Percentiles rank a stretch among this genome's conserved stretches.
phyloP scores from a whole-genome alignment of 441 rosid species.

The Hura crepitans region DNA sequence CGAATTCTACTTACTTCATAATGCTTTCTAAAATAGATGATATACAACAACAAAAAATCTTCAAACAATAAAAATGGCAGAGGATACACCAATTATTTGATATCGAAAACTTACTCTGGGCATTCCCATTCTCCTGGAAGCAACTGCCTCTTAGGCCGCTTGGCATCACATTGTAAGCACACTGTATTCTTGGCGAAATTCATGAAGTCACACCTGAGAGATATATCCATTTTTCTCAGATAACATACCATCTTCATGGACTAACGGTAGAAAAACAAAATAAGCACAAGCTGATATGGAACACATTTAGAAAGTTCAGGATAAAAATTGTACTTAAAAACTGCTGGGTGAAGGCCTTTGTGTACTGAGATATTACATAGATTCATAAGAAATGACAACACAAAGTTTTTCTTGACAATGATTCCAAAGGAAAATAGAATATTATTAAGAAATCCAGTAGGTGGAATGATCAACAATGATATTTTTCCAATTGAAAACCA shows the following conservation, averaged over 20 bases:
- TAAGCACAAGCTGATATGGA: background rate
- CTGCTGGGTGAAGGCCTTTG: background rate
- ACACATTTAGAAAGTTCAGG: background rate
- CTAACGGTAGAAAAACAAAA: slow-evolving; percentile 5
- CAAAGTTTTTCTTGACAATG: background rate
- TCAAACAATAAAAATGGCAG: background rate
- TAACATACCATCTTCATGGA: background rate
- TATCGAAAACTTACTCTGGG: slow-evolving; percentile 64
- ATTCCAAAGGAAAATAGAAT: background rate
- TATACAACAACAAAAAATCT: background rate
- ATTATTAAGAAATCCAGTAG: no score
- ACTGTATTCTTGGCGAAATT: slow-evolving; percentile 86
- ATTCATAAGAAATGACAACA: background rate
- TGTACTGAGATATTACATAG: background rate
- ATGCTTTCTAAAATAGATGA: background rate
- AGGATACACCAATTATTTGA: background rate
- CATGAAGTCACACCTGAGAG: slow-evolving; percentile 91
- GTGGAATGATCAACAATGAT: background rate
- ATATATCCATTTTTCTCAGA: slow-evolving; percentile 14
- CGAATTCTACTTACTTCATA: background rate
- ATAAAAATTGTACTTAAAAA: slow-evolving; percentile 1
- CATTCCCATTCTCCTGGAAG: slow-evolving; percentile 99
- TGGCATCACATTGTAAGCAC: slow-evolving; percentile 95
- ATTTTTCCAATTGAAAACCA: background rate
- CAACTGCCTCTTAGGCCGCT: slow-evolving; percentile 89